These are phyloP conservation scores for Echinochloa phyllopogon DNA, from an alignment of 176 grass and related monocot genomes.

Conservation along the genomic window DNA sequence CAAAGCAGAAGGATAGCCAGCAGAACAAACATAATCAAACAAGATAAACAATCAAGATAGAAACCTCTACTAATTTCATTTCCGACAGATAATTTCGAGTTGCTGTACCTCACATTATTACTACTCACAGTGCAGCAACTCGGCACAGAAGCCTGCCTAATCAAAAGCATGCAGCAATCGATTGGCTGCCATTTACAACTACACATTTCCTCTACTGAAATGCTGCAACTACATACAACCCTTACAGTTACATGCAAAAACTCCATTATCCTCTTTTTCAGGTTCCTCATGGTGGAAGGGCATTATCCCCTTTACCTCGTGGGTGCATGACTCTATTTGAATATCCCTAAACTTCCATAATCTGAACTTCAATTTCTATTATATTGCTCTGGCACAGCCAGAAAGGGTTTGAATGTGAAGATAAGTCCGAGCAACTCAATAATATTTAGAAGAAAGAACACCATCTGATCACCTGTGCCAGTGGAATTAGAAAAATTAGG, in stretches of 20 bases:
- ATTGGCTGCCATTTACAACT: not conserved
- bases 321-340: not conserved
- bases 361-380: slow-evolving; percentile 3
- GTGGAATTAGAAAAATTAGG: not conserved
- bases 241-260: not conserved
- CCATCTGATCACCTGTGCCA: slow-evolving; percentile 66
- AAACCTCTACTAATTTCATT: slow-evolving; percentile 2
- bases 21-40: not conserved
- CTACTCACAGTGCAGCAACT: not conserved
- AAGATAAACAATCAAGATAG: not conserved
- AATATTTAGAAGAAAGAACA: slow-evolving; percentile 73
- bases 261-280: not conserved
- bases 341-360: not conserved
- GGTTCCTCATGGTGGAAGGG: not conserved
- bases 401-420: slow-evolving; percentile 70
- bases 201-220: not conserved
- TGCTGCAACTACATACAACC: not conserved
- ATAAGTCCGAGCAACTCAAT: slow-evolving; percentile 62
- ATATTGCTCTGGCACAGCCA: slow-evolving; percentile 36
- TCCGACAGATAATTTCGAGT: not conserved
- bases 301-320: not conserved
- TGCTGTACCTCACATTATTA: not conserved
- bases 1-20: not conserved
- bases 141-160: not conserved
- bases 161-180: not conserved